Conservation (phyloP, 139 green algal species). For the Ostreobium quekettii region DNA sequence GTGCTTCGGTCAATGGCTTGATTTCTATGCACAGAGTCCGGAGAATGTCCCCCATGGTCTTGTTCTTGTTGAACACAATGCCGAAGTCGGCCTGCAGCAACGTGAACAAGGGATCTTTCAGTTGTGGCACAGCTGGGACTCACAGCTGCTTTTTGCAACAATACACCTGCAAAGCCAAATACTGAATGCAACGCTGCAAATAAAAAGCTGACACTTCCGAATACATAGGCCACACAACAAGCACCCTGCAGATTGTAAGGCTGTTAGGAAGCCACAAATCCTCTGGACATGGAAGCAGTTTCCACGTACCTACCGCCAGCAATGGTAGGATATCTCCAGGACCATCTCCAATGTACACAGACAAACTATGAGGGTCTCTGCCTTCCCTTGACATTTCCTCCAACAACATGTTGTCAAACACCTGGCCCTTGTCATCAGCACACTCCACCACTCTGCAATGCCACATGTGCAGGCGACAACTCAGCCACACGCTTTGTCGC, state of each 20-base stretch:
- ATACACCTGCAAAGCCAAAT: background rate
- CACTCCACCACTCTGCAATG: constrained; percentile 32
- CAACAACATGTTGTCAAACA: constrained; percentile 30
- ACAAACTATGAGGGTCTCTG: background rate
- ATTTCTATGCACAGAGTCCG: constrained; percentile 26
- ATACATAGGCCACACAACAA: no score
- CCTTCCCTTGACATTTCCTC: background rate
- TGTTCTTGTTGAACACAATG: constrained; percentile 58
- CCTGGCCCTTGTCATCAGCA: constrained; percentile 45
- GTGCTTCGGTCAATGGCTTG: constrained; percentile 28
- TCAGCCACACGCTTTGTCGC: no score
- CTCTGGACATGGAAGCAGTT: no score
- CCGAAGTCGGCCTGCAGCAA: constrained; percentile 56
- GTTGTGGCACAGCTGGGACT: no score
- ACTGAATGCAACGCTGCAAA: no score
- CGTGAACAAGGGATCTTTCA: no score
- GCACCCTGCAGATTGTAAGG: no score
- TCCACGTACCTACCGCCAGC: constrained; percentile 26
- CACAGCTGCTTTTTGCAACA: no score
- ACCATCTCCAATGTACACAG: constrained; percentile 49
- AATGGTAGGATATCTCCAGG: constrained; percentile 38
- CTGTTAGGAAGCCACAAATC: no score
- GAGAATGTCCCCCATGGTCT: constrained; percentile 34
- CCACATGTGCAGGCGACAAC: no score
- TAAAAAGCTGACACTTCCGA: no score